Evolutionary conservation across 768 basidiomycete species (phyloP), one percentile per base, ranked within the genome.

Genomic region (Udeniomyces megalosporus): DNA sequence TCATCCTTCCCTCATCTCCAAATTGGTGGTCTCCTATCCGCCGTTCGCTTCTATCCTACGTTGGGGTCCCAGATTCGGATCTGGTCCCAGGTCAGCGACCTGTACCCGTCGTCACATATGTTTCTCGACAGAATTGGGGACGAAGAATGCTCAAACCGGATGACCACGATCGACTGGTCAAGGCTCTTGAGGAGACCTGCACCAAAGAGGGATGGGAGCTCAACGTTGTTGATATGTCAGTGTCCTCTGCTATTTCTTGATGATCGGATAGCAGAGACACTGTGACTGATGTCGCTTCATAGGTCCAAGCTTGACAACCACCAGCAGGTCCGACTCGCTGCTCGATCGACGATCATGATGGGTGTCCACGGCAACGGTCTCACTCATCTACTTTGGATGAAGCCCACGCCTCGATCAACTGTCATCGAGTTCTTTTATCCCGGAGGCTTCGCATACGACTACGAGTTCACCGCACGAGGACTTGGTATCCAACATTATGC

Each of bases 341-440:
- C 82, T 2, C 78, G 88, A 65, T 89, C 90, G 2, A 95, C 91
- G 53, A 87, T 91, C 70, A 68, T 72, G 68, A 62, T 73, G 61
- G 74, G 74, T 22, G 71, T 75, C 10, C 74, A 75, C 55, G 90
- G 91, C 11, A 93, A 95, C 70, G 91, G 88, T 34, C 72, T 95
- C 44, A 92, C 89, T 0, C 80, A 87, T 31, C 78, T 92, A 0
- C 71, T 95, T 4, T 95, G 89, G 90, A 95, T 93, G 91, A 84
- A 85, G 26, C 85, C 87, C 1, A 81, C 80, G 3, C 82, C 83
- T 5, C 78, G 84, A 20, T 80, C 87, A 34, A 89, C 91, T 0
- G 88, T 95, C 34, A 87, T 93, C 70, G 91, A 95, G 69, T 90
- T 95, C 74, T 91, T 90, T 73, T 87, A 78, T 72, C 84, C 84